Base-by-base conservation (phyloP, 2,329 filamentous ascomycete genomes). In the Aspergillus candidus region DNA sequence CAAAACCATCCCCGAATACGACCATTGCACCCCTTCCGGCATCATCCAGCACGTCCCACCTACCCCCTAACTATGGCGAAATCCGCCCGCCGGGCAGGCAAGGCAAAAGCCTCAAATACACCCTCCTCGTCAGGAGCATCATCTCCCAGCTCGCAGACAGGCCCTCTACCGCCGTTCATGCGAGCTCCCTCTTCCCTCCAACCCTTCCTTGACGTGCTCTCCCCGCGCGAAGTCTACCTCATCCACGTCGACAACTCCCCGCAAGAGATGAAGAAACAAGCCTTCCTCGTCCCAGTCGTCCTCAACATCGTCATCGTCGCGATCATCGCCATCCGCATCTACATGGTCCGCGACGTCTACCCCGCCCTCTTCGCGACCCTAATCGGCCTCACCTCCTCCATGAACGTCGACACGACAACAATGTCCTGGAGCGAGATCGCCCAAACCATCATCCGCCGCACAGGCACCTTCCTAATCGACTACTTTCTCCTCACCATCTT, bases 201-300 rank as follows among this genome's bases (percentile, higher is more conserved):
- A 40, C 76, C 82, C 10, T 83, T 94, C 62, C 75, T 86, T 59
- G 70, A 77, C 31, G 76, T 73, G 35, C 81, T 95, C 47, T 77
- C 81, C 46, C 73, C 77, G 44, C 70, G 77, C 44, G 80, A 87
- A 65, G 77, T 94, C 62, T 95, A 96, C 75, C 78, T 96, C 58
- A 76, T 84, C 27, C 89, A 95, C 71, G 73, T 94, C 66, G 90
- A 96, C 73, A 71, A 69, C 48, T 82, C 84, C 49, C 81, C 83
- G 0, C 67, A 69, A 14, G 73, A 75, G 22, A 80, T 90, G 69
- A 96, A 96, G 70, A 79, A 79, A 62, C 85, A 87, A 59, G 84
- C 94, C 57, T 96, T 95, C 68, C 58, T 81, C 38, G 82, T 95
- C 1, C 88, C 90, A 12, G 75, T 88, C 13, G 65, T 82, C 13